phyloP scores from a whole-genome alignment of 306 rosid species.

The Mimosa pudica region DNA sequence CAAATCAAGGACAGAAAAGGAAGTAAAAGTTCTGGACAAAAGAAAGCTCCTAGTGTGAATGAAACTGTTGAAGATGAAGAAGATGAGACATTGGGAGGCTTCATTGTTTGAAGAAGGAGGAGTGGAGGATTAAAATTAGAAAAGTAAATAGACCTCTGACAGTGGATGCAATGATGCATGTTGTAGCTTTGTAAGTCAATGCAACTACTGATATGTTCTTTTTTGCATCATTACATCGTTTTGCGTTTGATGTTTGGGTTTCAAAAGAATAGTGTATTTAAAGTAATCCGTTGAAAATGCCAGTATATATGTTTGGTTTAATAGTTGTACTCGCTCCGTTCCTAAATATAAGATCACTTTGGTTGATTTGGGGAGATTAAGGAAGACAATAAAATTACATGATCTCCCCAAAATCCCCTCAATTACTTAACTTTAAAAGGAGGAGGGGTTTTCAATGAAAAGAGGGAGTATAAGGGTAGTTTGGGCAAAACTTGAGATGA shows the following conservation, averaged over 20 bases:
- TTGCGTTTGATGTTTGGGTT: neutral
- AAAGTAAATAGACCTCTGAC: neutral
- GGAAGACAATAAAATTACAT: no score
- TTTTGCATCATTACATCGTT: constrained; percentile 9
- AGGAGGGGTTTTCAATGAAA: no score
- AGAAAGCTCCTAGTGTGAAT: constrained; percentile 36
- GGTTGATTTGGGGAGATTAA: no score
- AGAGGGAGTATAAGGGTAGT: no score
- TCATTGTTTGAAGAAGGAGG: constrained; percentile 44
- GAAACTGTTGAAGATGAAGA: constrained; percentile 44
- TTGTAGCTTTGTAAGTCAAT: constrained; percentile 4
- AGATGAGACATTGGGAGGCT: constrained; percentile 69
- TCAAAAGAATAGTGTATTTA: neutral
- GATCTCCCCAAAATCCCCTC: no score
- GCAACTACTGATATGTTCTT: neutral
- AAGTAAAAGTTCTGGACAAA: constrained; percentile 37
- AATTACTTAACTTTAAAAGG: no score
- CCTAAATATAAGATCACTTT: no score
- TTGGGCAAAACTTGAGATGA: no score
- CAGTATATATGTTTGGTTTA: neutral
- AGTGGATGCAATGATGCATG: neutral
- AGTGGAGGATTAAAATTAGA: constrained; percentile 31
- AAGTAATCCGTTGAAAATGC: neutral
- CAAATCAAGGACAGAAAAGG: constrained; percentile 33
- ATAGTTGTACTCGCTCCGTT: neutral